A percentile compares a stretch with the other conserved stretches of the same genome.
These are phyloP conservation scores for Gryganskiella cystojenkinii DNA, from an alignment of 192 early-diverging fungal genomes.

Conservation along the genomic window DNA sequence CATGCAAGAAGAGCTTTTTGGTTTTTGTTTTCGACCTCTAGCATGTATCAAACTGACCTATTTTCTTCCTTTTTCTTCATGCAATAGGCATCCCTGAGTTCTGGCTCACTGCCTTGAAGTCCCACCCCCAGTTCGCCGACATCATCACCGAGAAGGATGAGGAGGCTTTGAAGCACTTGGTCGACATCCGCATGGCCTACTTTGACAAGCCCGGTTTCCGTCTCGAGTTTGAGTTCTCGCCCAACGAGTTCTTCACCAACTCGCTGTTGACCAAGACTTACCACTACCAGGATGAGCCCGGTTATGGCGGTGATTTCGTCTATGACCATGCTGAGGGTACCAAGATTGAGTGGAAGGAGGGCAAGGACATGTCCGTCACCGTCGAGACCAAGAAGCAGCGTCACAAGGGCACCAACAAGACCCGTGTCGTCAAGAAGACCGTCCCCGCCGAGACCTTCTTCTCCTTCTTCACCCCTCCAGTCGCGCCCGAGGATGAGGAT, in stretches of 20 bases:
- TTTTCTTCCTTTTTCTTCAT: background rate
- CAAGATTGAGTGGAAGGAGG: conserved; percentile 96
- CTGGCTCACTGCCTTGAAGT: conserved; percentile 96
- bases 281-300: conserved; percentile 86
- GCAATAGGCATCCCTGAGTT: conserved; percentile 89
- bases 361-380: conserved; percentile 92
- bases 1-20: background rate
- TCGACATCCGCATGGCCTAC: conserved; percentile 90
- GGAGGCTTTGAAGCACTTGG: conserved; percentile 87
- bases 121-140: conserved; percentile 83
- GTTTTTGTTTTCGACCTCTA: background rate
- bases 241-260: conserved; percentile 95
- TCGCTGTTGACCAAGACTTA: conserved; percentile 91
- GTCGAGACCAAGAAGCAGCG: conserved; percentile 99
- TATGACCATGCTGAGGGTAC: conserved; percentile 94
- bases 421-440: conserved; percentile 96
- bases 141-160: conserved; percentile 94
- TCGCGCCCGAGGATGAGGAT: conserved; percentile 73
- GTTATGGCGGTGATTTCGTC: conserved; percentile 85
- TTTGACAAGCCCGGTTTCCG: conserved; percentile 93
- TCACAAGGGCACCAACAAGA: conserved; percentile 99
- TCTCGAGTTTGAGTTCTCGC: conserved; percentile 91
- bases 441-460: conserved; percentile 98
- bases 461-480: conserved; percentile 92
- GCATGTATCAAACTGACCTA: background rate